Evolutionary conservation across 208 protist genomes (phyloP).

Genomic region (Trypanosomatidae sp.): DNA sequence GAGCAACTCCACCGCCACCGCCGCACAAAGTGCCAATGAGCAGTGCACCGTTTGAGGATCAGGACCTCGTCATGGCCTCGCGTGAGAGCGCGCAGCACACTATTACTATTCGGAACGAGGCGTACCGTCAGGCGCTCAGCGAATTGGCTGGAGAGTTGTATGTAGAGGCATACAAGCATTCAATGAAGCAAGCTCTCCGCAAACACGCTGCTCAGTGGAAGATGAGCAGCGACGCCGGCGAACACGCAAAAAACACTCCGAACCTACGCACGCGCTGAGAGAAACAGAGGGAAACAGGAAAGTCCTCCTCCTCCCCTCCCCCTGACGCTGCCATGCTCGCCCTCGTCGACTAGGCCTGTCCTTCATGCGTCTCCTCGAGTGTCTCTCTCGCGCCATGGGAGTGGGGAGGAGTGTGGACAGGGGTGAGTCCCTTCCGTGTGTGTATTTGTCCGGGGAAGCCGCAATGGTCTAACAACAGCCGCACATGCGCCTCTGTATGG

Average conservation of each 20-base stretch:
- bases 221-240: background rate
- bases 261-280: background rate
- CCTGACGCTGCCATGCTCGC: background rate
- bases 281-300: background rate
- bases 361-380: background rate
- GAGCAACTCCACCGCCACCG: background rate
- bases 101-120: conserved; percentile 50
- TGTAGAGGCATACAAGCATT: conserved; percentile 45
- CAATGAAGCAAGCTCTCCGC: conserved; percentile 19
- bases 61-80: conserved; percentile 61
- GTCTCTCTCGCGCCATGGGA: background rate
- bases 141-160: conserved; percentile 80
- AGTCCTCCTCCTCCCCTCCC: background rate
- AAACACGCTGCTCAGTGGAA: conserved; percentile 13
- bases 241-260: background rate
- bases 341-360: background rate
- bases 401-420: background rate
- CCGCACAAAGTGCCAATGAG: background rate
- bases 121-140: conserved; percentile 64
- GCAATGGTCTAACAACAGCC: background rate
- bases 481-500: background rate
- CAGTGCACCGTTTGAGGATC: conserved; percentile 24
- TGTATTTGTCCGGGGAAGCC: too few relatives aligned
- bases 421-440: background rate
- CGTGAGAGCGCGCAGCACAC: conserved; percentile 51